Evolutionary conservation across 2,329 filamentous ascomycete genomes (phyloP).

Genomic region (Juglanconis oblonga): DNA sequence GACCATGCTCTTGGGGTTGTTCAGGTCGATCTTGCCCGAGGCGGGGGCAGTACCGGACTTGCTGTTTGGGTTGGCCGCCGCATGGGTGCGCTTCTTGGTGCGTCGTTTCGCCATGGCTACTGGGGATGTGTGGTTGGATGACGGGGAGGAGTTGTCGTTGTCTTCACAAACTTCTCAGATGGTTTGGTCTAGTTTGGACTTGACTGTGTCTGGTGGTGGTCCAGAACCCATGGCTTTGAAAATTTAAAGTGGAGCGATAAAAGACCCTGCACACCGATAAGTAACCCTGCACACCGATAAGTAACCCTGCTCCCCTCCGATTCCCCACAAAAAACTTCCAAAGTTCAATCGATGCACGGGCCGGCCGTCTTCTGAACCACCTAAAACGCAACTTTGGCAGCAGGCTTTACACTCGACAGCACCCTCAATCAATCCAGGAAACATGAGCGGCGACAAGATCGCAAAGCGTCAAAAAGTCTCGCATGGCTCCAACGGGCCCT

Average conservation of each 20-base stretch:
- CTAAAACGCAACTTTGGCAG: not conserved
- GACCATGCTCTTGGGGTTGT: slow-evolving; percentile 93
- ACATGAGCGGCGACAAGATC: slow-evolving; percentile 14
- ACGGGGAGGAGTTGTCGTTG: not conserved
- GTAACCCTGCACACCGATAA: not conserved
- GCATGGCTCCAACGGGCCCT: slow-evolving; percentile 21
- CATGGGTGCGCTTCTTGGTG: slow-evolving; percentile 86
- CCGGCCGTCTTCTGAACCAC: not conserved
- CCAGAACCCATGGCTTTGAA: slow-evolving; percentile 16
- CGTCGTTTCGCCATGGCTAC: slow-evolving; percentile 70
- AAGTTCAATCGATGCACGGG: not conserved
- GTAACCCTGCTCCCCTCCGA: not conserved
- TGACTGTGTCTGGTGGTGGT: too few species aligned
- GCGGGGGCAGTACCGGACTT: slow-evolving; percentile 50
- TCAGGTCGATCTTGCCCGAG: slow-evolving; percentile 59
- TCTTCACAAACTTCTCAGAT: not conserved
- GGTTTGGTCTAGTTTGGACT: too few species aligned
- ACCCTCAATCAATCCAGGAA: not conserved
- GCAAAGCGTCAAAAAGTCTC: slow-evolving; percentile 41
- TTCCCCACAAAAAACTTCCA: slow-evolving; percentile 33
- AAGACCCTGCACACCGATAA: slow-evolving; percentile 10
- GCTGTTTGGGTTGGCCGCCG: slow-evolving; percentile 58
- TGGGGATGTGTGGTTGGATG: not conserved
- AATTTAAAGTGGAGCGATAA: slow-evolving; percentile 36
- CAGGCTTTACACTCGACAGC: not conserved